These are phyloP conservation scores for Durotheca rogersii DNA, from an alignment of 495 filamentous ascomycete species.

Conservation along the genomic window DNA sequence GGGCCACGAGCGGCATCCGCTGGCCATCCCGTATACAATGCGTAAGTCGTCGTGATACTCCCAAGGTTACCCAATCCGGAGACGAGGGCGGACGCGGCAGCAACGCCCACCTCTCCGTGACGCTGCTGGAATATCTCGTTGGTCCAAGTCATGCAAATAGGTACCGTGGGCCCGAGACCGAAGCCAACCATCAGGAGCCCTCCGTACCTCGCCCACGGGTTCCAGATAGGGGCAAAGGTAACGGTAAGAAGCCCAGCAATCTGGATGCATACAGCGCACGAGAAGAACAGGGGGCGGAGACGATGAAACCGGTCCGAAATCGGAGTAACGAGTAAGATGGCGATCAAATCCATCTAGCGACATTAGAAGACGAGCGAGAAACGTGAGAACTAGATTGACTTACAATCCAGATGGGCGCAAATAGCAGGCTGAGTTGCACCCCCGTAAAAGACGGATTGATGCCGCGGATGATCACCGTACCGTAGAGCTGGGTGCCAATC, in stretches of 20 bases:
- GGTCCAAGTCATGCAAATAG: slow-evolving; percentile 92
- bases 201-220: slow-evolving; percentile 82
- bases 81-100: slow-evolving; percentile 82
- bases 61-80: slow-evolving; percentile 85
- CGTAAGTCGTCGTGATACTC: slow-evolving; percentile 83
- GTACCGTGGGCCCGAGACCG: slow-evolving; percentile 87
- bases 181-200: slow-evolving; percentile 90
- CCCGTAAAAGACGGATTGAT: slow-evolving; percentile 71
- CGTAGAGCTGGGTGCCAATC: slow-evolving; percentile 84
- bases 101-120: slow-evolving; percentile 88
- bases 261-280: slow-evolving; percentile 69
- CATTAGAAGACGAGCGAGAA: slow-evolving; percentile 11
- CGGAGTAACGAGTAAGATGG: slow-evolving; percentile 82
- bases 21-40: slow-evolving; percentile 82
- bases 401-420: slow-evolving; percentile 90
- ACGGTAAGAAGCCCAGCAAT: slow-evolving; percentile 78
- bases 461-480: slow-evolving; percentile 77
- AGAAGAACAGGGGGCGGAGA: slow-evolving; percentile 82
- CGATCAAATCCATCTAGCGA: slow-evolving; percentile 74
- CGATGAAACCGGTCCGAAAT: slow-evolving; percentile 85
- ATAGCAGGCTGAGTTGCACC: slow-evolving; percentile 76
- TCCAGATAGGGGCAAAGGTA: slow-evolving; percentile 67
- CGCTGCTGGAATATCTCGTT: slow-evolving; percentile 86
- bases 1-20: slow-evolving; percentile 66
- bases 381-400: slow-evolving; percentile 30